Conservation (phyloP, 1,139 yeast genomes). For the Yamadazyma songkhlaensis region DNA sequence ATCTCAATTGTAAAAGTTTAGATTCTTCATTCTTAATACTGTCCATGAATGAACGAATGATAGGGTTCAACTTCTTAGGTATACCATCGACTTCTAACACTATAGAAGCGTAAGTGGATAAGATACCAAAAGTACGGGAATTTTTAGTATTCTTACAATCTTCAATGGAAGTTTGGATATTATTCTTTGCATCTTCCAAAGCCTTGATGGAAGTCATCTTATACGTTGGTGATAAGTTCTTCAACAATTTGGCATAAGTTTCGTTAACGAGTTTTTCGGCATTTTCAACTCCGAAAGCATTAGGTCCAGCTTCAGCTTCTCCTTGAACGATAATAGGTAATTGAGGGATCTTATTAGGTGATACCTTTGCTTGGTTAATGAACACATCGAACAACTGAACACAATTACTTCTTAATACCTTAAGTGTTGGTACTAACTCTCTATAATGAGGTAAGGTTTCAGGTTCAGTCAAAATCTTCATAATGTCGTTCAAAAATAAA, state of each 20-base stretch:
- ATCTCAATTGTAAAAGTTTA: constrained; percentile 60
- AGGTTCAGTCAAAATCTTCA: constrained; percentile 41
- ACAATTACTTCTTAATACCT: constrained; percentile 84
- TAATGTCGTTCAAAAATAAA: constrained; percentile 28
- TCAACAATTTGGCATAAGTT: constrained; percentile 63
- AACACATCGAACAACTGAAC: constrained; percentile 78
- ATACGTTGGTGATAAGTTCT: constrained; percentile 64
- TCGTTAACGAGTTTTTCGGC: constrained; percentile 72
- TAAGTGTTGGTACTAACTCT: constrained; percentile 83
- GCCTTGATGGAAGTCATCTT: constrained; percentile 72
- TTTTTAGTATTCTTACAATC: constrained; percentile 60
- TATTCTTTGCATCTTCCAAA: constrained; percentile 74
- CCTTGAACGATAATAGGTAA: constrained; percentile 91
- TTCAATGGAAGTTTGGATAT: constrained; percentile 62
- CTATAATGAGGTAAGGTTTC: constrained; percentile 58
- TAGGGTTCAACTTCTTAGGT: constrained; percentile 85
- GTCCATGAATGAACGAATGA: constrained; percentile 90
- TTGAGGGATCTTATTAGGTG: constrained; percentile 76
- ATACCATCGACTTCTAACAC: constrained; percentile 59
- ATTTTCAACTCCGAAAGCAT: constrained; percentile 77
- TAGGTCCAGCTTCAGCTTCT: constrained; percentile 91
- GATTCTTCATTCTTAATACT: constrained; percentile 79
- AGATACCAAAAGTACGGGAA: constrained; percentile 59
- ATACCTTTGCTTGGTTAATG: constrained; percentile 69
- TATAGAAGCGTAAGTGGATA: constrained; percentile 77